Percentiles rank a stretch among this genome's conserved stretches.
Conservation (phyloP, 257 asterid genomes). For the Fraxinus excelsior region DNA sequence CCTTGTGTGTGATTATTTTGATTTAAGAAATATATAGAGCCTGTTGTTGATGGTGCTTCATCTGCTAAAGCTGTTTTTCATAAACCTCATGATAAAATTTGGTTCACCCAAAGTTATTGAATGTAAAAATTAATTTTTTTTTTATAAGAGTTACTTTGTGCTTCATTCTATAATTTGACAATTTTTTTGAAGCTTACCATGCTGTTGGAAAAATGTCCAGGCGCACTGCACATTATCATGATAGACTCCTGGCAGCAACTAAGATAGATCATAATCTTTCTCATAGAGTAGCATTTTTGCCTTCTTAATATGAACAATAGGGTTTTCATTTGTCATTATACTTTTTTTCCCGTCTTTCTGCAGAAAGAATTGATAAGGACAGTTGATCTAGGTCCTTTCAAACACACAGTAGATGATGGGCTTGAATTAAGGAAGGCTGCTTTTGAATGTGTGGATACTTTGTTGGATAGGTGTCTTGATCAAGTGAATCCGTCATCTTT, state of each 20-base stretch:
- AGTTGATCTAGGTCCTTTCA: slow-evolving; percentile 99
- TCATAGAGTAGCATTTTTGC: background rate
- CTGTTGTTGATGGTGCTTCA: background rate
- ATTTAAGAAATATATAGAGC: background rate
- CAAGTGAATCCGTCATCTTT: slow-evolving; percentile 99
- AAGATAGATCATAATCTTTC: background rate
- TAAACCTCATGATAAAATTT: background rate
- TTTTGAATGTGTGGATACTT: slow-evolving; percentile 96
- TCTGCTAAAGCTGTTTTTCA: background rate
- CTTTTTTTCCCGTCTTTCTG: slow-evolving; percentile 27
- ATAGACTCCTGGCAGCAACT: background rate
- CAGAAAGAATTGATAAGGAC: slow-evolving; percentile 99
- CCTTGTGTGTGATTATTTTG: background rate
- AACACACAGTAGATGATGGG: slow-evolving; percentile 99
- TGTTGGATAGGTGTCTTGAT: slow-evolving; percentile 93
- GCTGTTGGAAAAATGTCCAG: background rate
- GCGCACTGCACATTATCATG: background rate
- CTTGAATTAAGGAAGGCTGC: slow-evolving; percentile 99
- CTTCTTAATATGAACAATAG: background rate
- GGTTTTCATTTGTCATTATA: background rate
- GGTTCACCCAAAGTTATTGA: background rate
- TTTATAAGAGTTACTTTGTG: background rate
- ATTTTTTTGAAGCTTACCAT: background rate
- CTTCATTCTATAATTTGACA: background rate
- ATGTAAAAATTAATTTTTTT: too few species aligned